Conservation (phyloP, 305 asterid species). For the Solanum hybrid region DNA sequence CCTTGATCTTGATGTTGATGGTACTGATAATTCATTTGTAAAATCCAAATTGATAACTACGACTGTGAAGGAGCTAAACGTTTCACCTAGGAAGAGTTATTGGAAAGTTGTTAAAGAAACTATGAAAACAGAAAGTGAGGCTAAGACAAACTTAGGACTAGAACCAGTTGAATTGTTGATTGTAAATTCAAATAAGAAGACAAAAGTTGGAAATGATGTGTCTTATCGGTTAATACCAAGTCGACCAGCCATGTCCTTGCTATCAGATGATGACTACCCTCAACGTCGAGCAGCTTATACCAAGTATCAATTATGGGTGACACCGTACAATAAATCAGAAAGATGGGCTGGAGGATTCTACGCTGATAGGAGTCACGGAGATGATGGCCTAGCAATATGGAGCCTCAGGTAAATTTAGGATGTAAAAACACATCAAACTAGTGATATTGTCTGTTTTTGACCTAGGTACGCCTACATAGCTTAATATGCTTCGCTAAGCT, state of each 20-base stretch:
- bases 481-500: neutral
- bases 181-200: slow-evolving; percentile 47
- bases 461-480: neutral
- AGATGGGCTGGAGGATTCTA: slow-evolving; percentile 85
- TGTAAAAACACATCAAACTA: neutral
- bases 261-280: slow-evolving; percentile 53
- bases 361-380: slow-evolving; percentile 61
- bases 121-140: slow-evolving; percentile 34
- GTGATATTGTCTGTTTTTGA: neutral
- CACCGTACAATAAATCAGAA: slow-evolving; percentile 40
- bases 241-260: slow-evolving; percentile 36
- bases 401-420: slow-evolving; percentile 29
- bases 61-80: neutral
- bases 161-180: slow-evolving; percentile 38
- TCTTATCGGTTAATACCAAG: slow-evolving; percentile 51
- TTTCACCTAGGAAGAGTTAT: slow-evolving; percentile 60
- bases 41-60: slow-evolving; percentile 32
- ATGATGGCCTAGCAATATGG: slow-evolving; percentile 41
- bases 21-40: slow-evolving; percentile 35
- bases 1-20: slow-evolving; percentile 62
- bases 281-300: slow-evolving; percentile 54
- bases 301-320: slow-evolving; percentile 54
- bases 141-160: slow-evolving; percentile 27
- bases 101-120: slow-evolving; percentile 50
- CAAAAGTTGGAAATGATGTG: slow-evolving; percentile 39